These are phyloP conservation scores for Sphagnum contortum DNA, from an alignment of 225 moss, liverwort and hornwort species.

Conservation along the genomic window DNA sequence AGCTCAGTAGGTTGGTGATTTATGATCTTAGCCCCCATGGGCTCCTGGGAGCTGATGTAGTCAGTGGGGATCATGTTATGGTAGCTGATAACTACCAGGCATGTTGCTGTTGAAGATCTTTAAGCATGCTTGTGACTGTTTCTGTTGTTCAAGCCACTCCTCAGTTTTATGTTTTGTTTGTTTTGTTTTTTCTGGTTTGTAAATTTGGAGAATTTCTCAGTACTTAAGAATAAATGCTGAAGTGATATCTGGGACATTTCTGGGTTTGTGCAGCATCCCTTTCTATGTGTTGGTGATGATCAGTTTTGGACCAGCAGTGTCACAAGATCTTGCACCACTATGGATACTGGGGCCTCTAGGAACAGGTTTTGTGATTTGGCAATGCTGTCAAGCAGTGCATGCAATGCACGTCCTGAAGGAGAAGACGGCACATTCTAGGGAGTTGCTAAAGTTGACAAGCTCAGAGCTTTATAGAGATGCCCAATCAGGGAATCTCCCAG, in stretches of 20 bases:
- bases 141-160: too few relatives aligned
- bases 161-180: too few relatives aligned
- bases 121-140: too few relatives aligned
- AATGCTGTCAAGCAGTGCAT: conserved; percentile 34
- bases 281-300: conserved; percentile 54
- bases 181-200: neutral
- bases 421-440: conserved; percentile 35
- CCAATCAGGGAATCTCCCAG: conserved; percentile 56
- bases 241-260: too few relatives aligned
- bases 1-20: too few relatives aligned
- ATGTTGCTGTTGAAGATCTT: too few relatives aligned
- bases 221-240: too few relatives aligned
- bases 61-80: too few relatives aligned
- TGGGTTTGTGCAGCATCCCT: conserved; percentile 47
- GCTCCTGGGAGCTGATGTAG: too few relatives aligned
- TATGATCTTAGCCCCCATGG: too few relatives aligned
- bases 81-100: too few relatives aligned
- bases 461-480: conserved; percentile 56
- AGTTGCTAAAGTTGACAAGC: conserved; percentile 21
- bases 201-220: neutral
- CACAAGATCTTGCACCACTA: conserved; percentile 67
- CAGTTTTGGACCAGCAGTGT: conserved; percentile 42
- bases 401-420: conserved; percentile 22
- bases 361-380: conserved; percentile 61
- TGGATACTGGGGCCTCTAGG: conserved; percentile 83